Conservation (phyloP, 2,329 filamentous ascomycete genomes). For the Diaporthe helianthi region DNA sequence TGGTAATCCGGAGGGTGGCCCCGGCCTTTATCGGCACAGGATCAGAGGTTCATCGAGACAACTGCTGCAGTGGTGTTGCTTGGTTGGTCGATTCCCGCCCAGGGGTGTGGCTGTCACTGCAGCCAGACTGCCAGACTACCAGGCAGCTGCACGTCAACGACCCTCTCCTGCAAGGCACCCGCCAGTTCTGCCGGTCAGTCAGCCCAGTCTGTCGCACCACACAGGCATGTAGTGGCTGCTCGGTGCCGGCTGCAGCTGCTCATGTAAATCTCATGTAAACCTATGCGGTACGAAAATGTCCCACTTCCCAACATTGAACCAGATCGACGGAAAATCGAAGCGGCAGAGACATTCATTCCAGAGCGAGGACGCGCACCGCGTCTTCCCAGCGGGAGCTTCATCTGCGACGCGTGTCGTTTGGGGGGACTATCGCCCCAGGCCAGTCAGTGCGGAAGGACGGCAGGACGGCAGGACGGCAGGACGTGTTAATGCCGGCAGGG, state of each 20-base stretch:
- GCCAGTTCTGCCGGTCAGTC: too few relatives aligned
- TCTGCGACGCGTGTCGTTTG: conserved; percentile 6
- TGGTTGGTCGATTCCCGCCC: neutral
- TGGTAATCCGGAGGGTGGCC: neutral
- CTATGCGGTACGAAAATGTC: neutral
- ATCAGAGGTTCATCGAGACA: neutral
- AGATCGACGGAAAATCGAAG: neutral
- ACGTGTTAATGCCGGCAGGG: conserved; percentile 12
- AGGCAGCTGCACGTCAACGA: conserved; percentile 15
- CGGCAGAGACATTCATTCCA: conserved; percentile 26
- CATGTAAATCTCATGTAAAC: neutral
- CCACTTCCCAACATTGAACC: neutral
- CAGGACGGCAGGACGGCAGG: neutral
- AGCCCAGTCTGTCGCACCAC: neutral
- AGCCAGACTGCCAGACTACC: neutral
- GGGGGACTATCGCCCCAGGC: neutral
- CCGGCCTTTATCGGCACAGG: conserved; percentile 1
- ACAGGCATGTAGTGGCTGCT: conserved; percentile 9
- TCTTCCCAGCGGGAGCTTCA: neutral
- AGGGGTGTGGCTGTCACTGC: neutral
- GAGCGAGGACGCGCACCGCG: conserved; percentile 12
- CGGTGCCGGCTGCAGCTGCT: conserved; percentile 10
- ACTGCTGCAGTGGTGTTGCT: neutral
- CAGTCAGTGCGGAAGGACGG: conserved; percentile 21
- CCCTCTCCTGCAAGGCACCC: conserved; percentile 18